phyloP scores from a whole-genome alignment of 2,329 filamentous ascomycete genomes.

The Trichophyton schoenleinii region DNA sequence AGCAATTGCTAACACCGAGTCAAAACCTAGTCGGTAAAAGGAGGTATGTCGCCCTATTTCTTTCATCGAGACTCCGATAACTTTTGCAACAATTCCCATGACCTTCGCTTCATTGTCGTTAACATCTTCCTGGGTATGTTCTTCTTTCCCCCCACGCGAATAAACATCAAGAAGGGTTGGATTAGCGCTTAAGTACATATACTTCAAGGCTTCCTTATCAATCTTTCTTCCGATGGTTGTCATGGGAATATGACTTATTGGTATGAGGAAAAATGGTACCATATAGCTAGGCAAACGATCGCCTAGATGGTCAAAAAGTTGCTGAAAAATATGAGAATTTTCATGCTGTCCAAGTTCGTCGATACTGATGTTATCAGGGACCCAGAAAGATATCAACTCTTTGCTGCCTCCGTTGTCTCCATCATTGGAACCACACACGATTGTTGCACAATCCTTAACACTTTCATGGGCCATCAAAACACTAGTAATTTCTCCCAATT shows the following conservation, averaged over 20 bases:
- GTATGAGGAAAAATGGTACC: conserved; percentile 62
- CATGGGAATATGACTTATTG: conserved; percentile 55
- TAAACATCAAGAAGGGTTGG: conserved; percentile 34
- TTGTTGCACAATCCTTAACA: conserved; percentile 51
- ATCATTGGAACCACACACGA: conserved; percentile 38
- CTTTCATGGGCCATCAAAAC: conserved; percentile 41
- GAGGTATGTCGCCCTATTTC: conserved; percentile 54
- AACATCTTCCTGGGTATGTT: conserved; percentile 32
- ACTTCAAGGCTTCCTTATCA: conserved; percentile 45
- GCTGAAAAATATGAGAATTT: not conserved
- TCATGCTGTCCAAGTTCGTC: not conserved
- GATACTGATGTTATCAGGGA: conserved; percentile 28
- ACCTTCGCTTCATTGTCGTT: conserved; percentile 46
- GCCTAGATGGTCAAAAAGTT: conserved; percentile 44
- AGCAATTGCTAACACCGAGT: conserved; percentile 69
- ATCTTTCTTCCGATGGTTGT: conserved; percentile 60
- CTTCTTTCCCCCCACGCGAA: conserved; percentile 20
- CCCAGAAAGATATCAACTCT: conserved; percentile 58
- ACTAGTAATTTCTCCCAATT: conserved; percentile 62
- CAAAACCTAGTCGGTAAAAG: conserved; percentile 65
- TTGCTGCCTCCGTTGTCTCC: conserved; percentile 30
- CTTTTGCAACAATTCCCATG: conserved; percentile 41
- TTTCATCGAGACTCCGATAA: conserved; percentile 34
- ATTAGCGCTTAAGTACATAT: conserved; percentile 37
- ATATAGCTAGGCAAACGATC: conserved; percentile 59